A percentile compares a stretch with the other conserved stretches of the same genome.
Conservation (phyloP, 306 rosid genomes). For the Calophaca sinica region DNA sequence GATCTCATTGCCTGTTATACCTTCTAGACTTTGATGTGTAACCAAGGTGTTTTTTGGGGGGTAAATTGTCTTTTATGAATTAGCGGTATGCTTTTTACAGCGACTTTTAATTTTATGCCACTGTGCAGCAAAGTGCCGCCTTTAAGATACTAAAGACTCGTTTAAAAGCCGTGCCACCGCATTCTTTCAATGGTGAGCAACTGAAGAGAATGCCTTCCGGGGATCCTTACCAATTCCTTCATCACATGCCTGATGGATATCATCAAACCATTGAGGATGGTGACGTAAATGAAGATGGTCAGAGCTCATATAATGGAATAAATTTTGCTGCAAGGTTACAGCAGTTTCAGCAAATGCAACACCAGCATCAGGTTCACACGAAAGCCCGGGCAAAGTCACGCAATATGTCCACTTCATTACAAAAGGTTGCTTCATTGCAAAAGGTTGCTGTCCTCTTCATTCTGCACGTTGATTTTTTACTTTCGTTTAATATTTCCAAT, state of each 20-base stretch:
- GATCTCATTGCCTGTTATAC: conserved; percentile 18
- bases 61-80: background rate
- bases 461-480: conserved; percentile 23
- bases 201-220: conserved; percentile 60
- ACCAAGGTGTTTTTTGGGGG: background rate
- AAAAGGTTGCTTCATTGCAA: conserved; percentile 56
- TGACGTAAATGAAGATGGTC: conserved; percentile 54
- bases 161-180: conserved; percentile 75
- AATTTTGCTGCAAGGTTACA: conserved; percentile 73
- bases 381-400: conserved; percentile 53
- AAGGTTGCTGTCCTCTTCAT: conserved; percentile 56
- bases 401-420: conserved; percentile 47
- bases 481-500: background rate
- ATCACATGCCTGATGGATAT: conserved; percentile 55
- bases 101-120: conserved; percentile 40
- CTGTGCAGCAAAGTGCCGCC: conserved; percentile 93
- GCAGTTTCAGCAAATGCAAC: conserved; percentile 85
- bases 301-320: conserved; percentile 62
- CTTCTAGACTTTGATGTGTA: conserved; percentile 13
- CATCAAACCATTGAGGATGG: conserved; percentile 69
- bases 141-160: conserved; percentile 86
- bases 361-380: conserved; percentile 62
- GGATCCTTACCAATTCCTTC: conserved; percentile 57
- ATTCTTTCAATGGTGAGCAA: conserved; percentile 70
- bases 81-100: conserved; percentile 20